Conservation (phyloP, 352 stramenopile genomes). For the Phytopythium litorale region DNA sequence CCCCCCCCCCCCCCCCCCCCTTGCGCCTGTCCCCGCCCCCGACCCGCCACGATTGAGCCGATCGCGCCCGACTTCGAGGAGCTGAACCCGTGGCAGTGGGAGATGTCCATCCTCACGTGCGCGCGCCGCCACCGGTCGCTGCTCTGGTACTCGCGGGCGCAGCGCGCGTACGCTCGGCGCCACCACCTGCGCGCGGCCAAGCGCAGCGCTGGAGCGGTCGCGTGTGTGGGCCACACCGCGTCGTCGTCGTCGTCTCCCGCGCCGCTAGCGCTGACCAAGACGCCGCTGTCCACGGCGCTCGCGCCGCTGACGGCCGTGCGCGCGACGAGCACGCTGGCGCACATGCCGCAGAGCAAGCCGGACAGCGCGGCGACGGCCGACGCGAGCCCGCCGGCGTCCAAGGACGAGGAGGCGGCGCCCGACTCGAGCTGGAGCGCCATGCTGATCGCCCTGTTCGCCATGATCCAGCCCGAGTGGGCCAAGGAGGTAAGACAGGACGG, state of each 20-base stretch:
- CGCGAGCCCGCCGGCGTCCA: constrained; percentile 4
- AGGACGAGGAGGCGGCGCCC: constrained; percentile 8
- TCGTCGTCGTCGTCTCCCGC: neutral
- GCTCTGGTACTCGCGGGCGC: constrained; percentile 34
- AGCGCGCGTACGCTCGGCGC: constrained; percentile 34
- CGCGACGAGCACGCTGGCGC: constrained; percentile 15
- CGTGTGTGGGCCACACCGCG: constrained; percentile 5
- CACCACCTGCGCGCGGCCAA: constrained; percentile 20
- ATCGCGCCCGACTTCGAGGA: constrained; percentile 25
- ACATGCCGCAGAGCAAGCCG: constrained; percentile 4
- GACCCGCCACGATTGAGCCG: constrained; percentile 23
- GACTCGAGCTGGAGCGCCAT: constrained; percentile 46
- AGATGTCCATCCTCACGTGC: constrained; percentile 60
- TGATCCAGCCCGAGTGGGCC: constrained; percentile 51
- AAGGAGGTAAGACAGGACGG: constrained; percentile 29
- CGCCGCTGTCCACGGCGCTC: constrained; percentile 10
- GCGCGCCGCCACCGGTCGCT: constrained; percentile 47
- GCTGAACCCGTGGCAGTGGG: constrained; percentile 38
- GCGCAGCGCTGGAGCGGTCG: constrained; percentile 8
- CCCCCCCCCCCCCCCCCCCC: neutral
- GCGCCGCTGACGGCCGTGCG: constrained; percentile 10
- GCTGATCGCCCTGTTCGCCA: constrained; percentile 52
- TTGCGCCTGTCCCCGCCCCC: neutral
- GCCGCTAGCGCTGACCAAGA: neutral
- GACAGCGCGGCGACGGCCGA: constrained; percentile 14